Conservation (phyloP, 1,284 basidiomycete species). For the Sporisorium graminicola region DNA sequence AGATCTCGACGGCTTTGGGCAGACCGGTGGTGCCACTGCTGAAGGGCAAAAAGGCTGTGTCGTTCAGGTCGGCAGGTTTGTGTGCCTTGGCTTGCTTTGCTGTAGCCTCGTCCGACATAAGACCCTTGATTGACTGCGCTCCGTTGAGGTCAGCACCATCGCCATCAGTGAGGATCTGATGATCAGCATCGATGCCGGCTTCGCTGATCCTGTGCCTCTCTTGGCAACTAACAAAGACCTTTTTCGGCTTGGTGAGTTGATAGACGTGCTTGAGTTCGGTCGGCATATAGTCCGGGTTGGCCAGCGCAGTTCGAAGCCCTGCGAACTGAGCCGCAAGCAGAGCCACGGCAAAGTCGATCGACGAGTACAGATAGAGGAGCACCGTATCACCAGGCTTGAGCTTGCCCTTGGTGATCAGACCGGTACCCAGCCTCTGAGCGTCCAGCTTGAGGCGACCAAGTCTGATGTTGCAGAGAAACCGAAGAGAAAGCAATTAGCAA, state of each 20-base stretch:
- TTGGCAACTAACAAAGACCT: conserved; percentile 24
- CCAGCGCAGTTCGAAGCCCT: conserved; percentile 37
- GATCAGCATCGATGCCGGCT: conserved; percentile 14
- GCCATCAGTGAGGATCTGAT: conserved; percentile 17
- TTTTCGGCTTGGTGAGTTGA: conserved; percentile 35
- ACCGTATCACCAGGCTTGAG: conserved; percentile 48
- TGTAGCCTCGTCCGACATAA: conserved; percentile 14
- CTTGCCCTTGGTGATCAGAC: conserved; percentile 22
- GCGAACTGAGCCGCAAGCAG: conserved; percentile 39
- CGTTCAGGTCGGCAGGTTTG: conserved; percentile 15
- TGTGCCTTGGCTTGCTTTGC: conserved; percentile 17
- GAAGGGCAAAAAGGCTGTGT: conserved; percentile 40
- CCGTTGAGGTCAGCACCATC: conserved; percentile 19
- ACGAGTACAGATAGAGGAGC: conserved; percentile 34
- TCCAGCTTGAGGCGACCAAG: conserved; percentile 39
- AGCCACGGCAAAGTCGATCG: conserved; percentile 40
- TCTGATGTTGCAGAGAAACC: no score
- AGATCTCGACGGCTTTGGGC: conserved; percentile 50
- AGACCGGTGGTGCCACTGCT: conserved; percentile 50
- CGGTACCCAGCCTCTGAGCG: conserved; percentile 40
- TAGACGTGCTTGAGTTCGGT: conserved; percentile 43
- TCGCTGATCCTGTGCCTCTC: conserved; percentile 19
- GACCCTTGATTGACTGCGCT: conserved; percentile 16
- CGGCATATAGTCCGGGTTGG: conserved; percentile 35
- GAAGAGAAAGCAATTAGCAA: no score